Percentiles rank a stretch among this genome's conserved stretches.
Evolutionary conservation across 768 basidiomycete genomes (phyloP).

Genomic region (Royoungia palumana): DNA sequence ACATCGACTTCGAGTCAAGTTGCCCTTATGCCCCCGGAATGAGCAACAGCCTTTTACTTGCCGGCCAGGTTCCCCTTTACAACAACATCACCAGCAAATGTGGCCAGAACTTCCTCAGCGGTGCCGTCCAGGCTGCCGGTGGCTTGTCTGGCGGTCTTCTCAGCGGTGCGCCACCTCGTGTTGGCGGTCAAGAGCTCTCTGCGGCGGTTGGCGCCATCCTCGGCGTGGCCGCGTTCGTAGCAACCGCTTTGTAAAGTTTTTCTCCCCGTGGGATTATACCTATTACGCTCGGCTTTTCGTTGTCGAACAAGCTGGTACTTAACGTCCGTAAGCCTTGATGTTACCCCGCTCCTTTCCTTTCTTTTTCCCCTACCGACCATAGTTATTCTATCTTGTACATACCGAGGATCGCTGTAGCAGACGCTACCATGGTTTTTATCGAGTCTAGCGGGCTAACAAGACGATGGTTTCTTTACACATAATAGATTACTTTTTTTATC

Average conservation of each 20-base stretch:
- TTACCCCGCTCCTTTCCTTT: slow-evolving; percentile 8
- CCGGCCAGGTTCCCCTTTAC: slow-evolving; percentile 67
- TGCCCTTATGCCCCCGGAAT: slow-evolving; percentile 78
- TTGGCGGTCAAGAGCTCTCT: slow-evolving; percentile 24
- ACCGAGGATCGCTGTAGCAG: slow-evolving; percentile 11
- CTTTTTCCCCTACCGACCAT: neutral
- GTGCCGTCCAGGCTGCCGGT: slow-evolving; percentile 68
- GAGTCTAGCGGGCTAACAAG: too few relatives aligned
- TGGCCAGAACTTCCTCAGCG: slow-evolving; percentile 65
- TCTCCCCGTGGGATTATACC: slow-evolving; percentile 15
- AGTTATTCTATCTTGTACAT: slow-evolving; percentile 19
- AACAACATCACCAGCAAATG: slow-evolving; percentile 58
- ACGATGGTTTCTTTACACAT: neutral
- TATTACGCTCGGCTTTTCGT: slow-evolving; percentile 16
- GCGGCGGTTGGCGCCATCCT: slow-evolving; percentile 31
- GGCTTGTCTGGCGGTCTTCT: slow-evolving; percentile 41
- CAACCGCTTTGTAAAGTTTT: slow-evolving; percentile 25
- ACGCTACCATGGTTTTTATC: slow-evolving; percentile 3
- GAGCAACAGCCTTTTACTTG: slow-evolving; percentile 56
- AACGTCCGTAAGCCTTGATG: slow-evolving; percentile 9
- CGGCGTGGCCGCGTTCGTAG: slow-evolving; percentile 33
- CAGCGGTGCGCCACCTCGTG: slow-evolving; percentile 27
- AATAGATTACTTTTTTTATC: neutral
- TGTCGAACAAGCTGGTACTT: slow-evolving; percentile 22
- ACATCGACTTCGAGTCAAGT: slow-evolving; percentile 70